phyloP scores from a whole-genome alignment of 768 basidiomycete genomes.

The Lactifluus subvellereus region DNA sequence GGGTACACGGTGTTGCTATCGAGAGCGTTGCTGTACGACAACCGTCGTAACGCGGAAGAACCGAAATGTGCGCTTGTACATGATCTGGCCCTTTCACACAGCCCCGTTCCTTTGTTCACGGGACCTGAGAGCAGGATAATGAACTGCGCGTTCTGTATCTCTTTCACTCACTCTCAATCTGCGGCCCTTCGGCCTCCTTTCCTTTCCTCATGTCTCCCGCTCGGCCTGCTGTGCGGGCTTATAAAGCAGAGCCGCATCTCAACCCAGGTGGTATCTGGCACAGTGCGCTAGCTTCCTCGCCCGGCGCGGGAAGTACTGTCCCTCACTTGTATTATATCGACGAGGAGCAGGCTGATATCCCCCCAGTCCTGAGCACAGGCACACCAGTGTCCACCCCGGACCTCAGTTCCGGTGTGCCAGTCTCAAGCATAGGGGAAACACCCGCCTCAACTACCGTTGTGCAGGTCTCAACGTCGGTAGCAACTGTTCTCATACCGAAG shows the following conservation, averaged over 20 bases:
- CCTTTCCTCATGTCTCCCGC: constrained; percentile 6
- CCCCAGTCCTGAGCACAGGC: not conserved
- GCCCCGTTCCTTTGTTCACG: not conserved
- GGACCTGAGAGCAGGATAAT: not conserved
- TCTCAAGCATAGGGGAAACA: not conserved
- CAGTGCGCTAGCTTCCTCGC: not conserved
- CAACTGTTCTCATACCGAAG: not conserved
- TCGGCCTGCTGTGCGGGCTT: constrained; percentile 21
- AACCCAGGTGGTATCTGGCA: not conserved
- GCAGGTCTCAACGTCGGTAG: constrained; percentile 3
- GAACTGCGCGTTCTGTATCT: not conserved
- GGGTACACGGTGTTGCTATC: constrained; percentile 1
- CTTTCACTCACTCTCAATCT: not conserved
- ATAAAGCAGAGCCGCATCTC: not conserved
- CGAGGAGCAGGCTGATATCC: not conserved
- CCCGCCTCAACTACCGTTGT: not conserved
- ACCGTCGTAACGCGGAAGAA: constrained; percentile 7
- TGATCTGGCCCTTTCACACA: not conserved
- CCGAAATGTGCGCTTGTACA: not conserved
- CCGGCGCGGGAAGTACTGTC: constrained; percentile 1
- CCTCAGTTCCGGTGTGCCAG: not conserved
- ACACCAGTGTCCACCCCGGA: not conserved
- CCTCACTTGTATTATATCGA: not conserved
- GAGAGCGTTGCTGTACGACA: constrained; percentile 9
- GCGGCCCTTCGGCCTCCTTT: constrained; percentile 9